These are phyloP conservation scores for Penicillium canariense DNA, from an alignment of 495 filamentous ascomycete species.

Conservation along the genomic window DNA sequence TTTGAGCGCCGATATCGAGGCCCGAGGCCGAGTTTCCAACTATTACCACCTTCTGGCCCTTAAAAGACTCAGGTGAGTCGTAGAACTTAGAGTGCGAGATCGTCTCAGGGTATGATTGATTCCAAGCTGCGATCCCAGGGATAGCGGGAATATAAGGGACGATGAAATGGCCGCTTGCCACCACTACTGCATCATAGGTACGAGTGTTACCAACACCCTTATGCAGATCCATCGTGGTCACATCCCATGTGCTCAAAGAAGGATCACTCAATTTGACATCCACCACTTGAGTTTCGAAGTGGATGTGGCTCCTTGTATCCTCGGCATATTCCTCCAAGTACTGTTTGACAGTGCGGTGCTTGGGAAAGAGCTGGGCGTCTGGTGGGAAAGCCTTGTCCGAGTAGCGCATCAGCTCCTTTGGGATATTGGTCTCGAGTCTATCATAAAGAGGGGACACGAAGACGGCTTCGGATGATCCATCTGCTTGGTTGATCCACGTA, in stretches of 20 bases:
- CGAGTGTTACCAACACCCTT: slow-evolving; percentile 34
- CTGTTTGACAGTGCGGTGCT: slow-evolving; percentile 59
- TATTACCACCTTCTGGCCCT: slow-evolving; percentile 65
- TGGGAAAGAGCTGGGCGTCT: slow-evolving; percentile 69
- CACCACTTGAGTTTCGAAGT: slow-evolving; percentile 57
- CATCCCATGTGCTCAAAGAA: slow-evolving; percentile 42
- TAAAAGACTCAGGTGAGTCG: slow-evolving; percentile 57
- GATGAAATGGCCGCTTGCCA: slow-evolving; percentile 80
- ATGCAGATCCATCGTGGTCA: slow-evolving; percentile 53
- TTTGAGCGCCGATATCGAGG: slow-evolving; percentile 76
- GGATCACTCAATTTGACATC: slow-evolving; percentile 39
- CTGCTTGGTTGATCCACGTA: slow-evolving; percentile 32
- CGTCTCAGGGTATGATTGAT: slow-evolving; percentile 55
- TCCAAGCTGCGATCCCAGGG: slow-evolving; percentile 55
- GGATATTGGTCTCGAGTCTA: slow-evolving; percentile 80
- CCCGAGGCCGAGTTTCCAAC: slow-evolving; percentile 80
- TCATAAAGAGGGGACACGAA: slow-evolving; percentile 80
- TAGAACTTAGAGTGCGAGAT: slow-evolving; percentile 85
- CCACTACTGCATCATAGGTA: slow-evolving; percentile 70
- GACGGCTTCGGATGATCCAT: slow-evolving; percentile 28
- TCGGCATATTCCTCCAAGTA: slow-evolving; percentile 75
- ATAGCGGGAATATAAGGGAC: slow-evolving; percentile 69
- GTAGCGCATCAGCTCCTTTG: slow-evolving; percentile 75
- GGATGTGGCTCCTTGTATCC: slow-evolving; percentile 55
- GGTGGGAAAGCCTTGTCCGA: slow-evolving; percentile 65